Evolutionary conservation across 1,139 yeast species (phyloP).

Genomic region (Kodamaea plutei): DNA sequence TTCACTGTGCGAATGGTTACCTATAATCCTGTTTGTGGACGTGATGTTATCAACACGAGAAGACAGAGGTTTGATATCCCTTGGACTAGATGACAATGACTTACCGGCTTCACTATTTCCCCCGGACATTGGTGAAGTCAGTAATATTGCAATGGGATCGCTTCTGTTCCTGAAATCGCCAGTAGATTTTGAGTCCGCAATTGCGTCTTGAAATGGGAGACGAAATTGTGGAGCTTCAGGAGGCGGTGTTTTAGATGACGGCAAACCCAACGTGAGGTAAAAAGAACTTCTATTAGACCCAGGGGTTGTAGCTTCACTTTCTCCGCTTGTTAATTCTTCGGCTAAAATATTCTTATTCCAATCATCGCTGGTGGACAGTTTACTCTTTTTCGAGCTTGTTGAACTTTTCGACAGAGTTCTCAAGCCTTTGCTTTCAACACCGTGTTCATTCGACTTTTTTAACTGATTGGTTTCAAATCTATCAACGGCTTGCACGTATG

Average conservation of each 20-base stretch:
- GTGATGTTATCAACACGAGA: neutral
- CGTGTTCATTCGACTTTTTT: conserved; percentile 1
- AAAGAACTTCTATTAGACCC: conserved; percentile 7
- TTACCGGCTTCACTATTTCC: neutral
- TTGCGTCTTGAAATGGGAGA: conserved; percentile 57
- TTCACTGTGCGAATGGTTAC: conserved; percentile 14
- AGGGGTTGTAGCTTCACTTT: neutral
- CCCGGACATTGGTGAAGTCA: neutral
- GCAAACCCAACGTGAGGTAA: conserved; percentile 23
- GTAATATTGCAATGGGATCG: neutral
- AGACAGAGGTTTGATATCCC: neutral
- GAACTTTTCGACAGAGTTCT: conserved; percentile 10
- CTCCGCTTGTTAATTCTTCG: neutral
- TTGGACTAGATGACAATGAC: neutral
- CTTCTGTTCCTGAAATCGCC: neutral
- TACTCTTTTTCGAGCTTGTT: conserved; percentile 4
- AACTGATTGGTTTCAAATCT: conserved; percentile 38
- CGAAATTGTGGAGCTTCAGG: conserved; percentile 50
- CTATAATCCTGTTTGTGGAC: neutral
- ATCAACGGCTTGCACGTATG: conserved; percentile 57
- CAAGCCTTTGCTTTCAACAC: conserved; percentile 4
- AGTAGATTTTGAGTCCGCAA: neutral
- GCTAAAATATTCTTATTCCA: neutral
- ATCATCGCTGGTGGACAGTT: conserved; percentile 3
- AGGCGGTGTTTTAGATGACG: conserved; percentile 18